Conservation (phyloP, 257 asterid genomes). For the Jacaranda copaia region DNA sequence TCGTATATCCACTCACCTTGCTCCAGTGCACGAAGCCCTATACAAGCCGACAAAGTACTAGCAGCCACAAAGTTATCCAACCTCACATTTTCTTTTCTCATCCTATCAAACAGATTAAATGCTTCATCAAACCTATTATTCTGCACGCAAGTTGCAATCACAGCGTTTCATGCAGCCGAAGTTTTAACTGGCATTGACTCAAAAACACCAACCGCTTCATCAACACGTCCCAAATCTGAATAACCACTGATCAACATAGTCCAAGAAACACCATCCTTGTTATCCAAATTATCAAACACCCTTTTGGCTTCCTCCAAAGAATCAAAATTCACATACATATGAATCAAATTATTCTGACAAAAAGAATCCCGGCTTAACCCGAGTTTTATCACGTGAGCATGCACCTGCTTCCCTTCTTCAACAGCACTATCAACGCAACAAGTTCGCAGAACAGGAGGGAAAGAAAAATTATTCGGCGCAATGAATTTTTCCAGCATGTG, state of each 20-base stretch:
- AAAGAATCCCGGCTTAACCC: slow-evolving; percentile 70
- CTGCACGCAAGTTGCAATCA: slow-evolving; percentile 74
- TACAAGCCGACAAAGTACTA: slow-evolving; percentile 82
- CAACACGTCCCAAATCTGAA: slow-evolving; percentile 58
- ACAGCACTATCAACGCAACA: slow-evolving; percentile 54
- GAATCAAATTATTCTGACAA: slow-evolving; percentile 79
- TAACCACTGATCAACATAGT: slow-evolving; percentile 86
- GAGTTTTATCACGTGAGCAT: slow-evolving; percentile 64
- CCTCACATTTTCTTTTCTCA: slow-evolving; percentile 56
- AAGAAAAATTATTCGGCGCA: slow-evolving; percentile 64
- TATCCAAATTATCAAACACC: slow-evolving; percentile 59
- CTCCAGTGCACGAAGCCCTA: slow-evolving; percentile 74
- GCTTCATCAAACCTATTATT: slow-evolving; percentile 64
- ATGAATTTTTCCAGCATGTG: slow-evolving; percentile 58
- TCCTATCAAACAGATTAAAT: slow-evolving; percentile 58
- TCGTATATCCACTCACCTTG: slow-evolving; percentile 76
- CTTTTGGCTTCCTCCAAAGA: slow-evolving; percentile 62
- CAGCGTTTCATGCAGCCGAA: slow-evolving; percentile 80
- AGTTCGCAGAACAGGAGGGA: slow-evolving; percentile 74
- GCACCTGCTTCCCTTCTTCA: slow-evolving; percentile 67
- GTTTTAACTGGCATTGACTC: slow-evolving; percentile 58
- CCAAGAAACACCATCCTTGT: slow-evolving; percentile 80
- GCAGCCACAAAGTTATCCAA: slow-evolving; percentile 84
- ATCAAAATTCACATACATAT: slow-evolving; percentile 68
- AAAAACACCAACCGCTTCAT: slow-evolving; percentile 62